These are phyloP conservation scores for Diphasiastrum complanatum DNA, from an alignment of 83 land plant species.

Conservation along the genomic window DNA sequence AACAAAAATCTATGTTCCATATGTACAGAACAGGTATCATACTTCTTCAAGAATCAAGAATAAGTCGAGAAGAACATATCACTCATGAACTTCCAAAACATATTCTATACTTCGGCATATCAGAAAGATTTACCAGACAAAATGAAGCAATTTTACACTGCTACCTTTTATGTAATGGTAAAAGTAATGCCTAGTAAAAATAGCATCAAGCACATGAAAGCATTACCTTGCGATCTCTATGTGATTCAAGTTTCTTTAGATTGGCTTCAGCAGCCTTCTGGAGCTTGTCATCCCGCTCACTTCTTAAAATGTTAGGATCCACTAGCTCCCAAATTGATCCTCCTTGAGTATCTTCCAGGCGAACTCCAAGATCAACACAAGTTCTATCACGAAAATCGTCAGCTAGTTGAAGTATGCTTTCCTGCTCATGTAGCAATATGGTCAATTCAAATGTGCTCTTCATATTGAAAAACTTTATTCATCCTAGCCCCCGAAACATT, in stretches of 20 bases:
- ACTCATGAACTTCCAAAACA: neutral
- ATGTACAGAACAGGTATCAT: too few relatives aligned
- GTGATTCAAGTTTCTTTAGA: conserved; percentile 19
- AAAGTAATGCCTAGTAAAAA: too few relatives aligned
- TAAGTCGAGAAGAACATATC: neutral
- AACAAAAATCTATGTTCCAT: too few relatives aligned
- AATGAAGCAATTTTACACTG: too few relatives aligned
- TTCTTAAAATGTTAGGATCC: conserved; percentile 24
- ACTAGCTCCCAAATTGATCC: conserved; percentile 35
- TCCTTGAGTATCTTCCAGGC: conserved; percentile 25
- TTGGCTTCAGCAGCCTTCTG: conserved; percentile 31
- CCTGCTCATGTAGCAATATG: conserved; percentile 14
- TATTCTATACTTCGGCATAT: too few relatives aligned
- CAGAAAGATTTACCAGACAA: too few relatives aligned
- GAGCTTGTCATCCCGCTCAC: conserved; percentile 38
- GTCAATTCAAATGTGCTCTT: neutral
- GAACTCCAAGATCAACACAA: conserved; percentile 40
- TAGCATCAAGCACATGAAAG: neutral
- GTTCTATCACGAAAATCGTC: conserved; percentile 35
- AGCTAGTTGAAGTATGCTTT: conserved; percentile 21
- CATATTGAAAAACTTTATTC: neutral
- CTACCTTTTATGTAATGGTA: too few relatives aligned
- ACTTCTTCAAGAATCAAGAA: too few relatives aligned
- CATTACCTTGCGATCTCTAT: conserved; percentile 26
- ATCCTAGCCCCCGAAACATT: neutral